Base-by-base conservation (phyloP, 2,329 filamentous ascomycete genomes). In the Fusarium domesticum region DNA sequence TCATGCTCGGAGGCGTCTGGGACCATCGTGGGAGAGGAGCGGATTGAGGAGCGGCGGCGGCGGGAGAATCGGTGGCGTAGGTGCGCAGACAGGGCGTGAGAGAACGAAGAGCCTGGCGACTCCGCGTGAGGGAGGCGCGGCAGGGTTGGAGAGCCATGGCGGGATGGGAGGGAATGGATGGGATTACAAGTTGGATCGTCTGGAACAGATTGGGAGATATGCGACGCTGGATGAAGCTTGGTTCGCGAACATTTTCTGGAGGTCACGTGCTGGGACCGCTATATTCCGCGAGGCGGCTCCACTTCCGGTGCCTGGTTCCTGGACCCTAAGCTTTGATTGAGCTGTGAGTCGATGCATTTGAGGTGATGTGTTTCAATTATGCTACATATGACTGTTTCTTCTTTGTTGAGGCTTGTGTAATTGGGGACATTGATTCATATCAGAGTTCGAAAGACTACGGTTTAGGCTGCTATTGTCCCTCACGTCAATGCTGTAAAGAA, bases 1-100 rank as follows among this genome's bases (percentile, higher is more conserved):
- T 87, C 75, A 88, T 85, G 45, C 70, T 72, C 51, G 77, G 70
- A 8, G 86, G 86, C 6, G 86, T 90, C 59, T 83, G 76, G 10
- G 79, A 75, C 86, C 86, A 90, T 71, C 85, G 75, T 39, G 85
- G 84, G 54, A 46, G 43, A 2, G 54, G 30, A 19, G 49, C 20
- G 44, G 60, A 53, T 37, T 63, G 56, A 17, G 59, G 51, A 6
- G 57, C 53, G 7, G 49, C 12, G 11, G 53, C 38, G 17, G 47
- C 44, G 14, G 59, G 30, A 15, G 51, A 54, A 32, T 60, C 55
- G 53, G 61, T 62, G 46, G 59, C 41, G 57, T 63, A 64, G 42
- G 61, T 45, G 53, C 62, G 63, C 33, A 59, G 44, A 42, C 52
- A 55, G 18, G 60, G 53, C 23, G 46, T 36, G 6, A 64, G 32